These are phyloP conservation scores for Pluteus cervinus DNA, from an alignment of 768 basidiomycete species.

Conservation along the genomic window DNA sequence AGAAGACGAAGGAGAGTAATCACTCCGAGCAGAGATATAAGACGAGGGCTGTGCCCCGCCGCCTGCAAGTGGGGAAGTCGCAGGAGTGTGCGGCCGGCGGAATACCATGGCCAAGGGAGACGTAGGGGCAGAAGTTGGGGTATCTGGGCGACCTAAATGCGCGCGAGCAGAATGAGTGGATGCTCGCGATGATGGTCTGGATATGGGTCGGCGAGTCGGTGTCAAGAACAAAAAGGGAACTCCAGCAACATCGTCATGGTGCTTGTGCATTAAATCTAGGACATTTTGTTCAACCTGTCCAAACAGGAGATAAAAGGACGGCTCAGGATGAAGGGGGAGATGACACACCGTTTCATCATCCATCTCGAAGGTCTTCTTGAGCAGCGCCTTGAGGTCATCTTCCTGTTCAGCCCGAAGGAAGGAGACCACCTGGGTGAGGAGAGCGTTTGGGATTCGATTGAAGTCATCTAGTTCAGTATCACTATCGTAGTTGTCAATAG, in stretches of 20 bases:
- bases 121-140: slow-evolving; percentile 66
- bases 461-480: slow-evolving; percentile 49
- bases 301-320: slow-evolving; percentile 13
- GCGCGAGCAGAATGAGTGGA: slow-evolving; percentile 64
- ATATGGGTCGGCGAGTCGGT: slow-evolving; percentile 71
- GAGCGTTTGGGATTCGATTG: slow-evolving; percentile 45
- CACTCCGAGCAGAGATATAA: slow-evolving; percentile 49
- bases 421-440: slow-evolving; percentile 67
- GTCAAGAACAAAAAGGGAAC: slow-evolving; percentile 82
- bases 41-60: slow-evolving; percentile 40
- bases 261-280: slow-evolving; percentile 93
- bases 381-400: slow-evolving; percentile 73
- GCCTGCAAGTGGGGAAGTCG: slow-evolving; percentile 70
- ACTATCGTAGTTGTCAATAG: slow-evolving; percentile 48
- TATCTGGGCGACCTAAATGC: slow-evolving; percentile 63
- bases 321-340: slow-evolving; percentile 9
- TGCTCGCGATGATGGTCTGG: slow-evolving; percentile 76
- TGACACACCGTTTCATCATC: slow-evolving; percentile 61
- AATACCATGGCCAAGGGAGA: slow-evolving; percentile 74
- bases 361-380: slow-evolving; percentile 65
- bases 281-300: slow-evolving; percentile 79
- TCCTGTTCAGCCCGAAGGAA: slow-evolving; percentile 80
- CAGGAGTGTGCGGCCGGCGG: slow-evolving; percentile 74
- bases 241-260: slow-evolving; percentile 78
- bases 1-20: slow-evolving; percentile 60